Evolutionary conservation across 805 yeast genomes (phyloP).

Genomic region (Spathaspora hagerdaliae): DNA sequence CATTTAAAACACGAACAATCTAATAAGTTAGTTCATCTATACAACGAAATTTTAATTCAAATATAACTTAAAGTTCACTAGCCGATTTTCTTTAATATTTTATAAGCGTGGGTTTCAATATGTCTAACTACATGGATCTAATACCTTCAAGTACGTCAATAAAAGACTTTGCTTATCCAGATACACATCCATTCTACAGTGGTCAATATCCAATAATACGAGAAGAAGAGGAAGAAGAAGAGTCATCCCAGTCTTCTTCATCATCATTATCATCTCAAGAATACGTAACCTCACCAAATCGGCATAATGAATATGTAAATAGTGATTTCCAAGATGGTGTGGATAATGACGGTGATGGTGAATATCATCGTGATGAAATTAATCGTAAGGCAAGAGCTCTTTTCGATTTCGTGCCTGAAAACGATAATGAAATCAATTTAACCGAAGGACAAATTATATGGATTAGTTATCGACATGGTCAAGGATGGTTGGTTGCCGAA

Average conservation of each 20-base stretch:
- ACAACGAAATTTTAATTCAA: too few species aligned
- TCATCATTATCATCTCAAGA: neutral
- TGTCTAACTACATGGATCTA: constrained; percentile 2
- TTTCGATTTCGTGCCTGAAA: constrained; percentile 88
- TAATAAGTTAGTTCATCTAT: too few species aligned
- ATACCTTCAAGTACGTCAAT: constrained; percentile 39
- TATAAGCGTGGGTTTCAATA: neutral
- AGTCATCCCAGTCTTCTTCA: neutral
- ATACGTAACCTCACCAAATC: neutral
- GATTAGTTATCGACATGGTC: constrained; percentile 90
- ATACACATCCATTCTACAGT: constrained; percentile 63
- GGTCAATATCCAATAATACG: constrained; percentile 36
- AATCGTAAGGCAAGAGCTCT: constrained; percentile 73
- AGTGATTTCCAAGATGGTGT: too few species aligned
- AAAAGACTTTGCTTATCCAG: constrained; percentile 80
- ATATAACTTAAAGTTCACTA: too few species aligned
- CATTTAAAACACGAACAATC: too few species aligned
- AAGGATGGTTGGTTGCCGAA: constrained; percentile 96
- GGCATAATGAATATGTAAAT: neutral
- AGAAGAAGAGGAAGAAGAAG: constrained; percentile 2
- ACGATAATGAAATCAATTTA: constrained; percentile 83
- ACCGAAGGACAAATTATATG: constrained; percentile 79
- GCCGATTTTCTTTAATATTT: too few species aligned
- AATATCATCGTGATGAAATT: constrained; percentile 27
- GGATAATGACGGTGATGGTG: constrained; percentile 5